phyloP scores from a whole-genome alignment of 371 early-diverging fungal species.

The Mucor mucedo region DNA sequence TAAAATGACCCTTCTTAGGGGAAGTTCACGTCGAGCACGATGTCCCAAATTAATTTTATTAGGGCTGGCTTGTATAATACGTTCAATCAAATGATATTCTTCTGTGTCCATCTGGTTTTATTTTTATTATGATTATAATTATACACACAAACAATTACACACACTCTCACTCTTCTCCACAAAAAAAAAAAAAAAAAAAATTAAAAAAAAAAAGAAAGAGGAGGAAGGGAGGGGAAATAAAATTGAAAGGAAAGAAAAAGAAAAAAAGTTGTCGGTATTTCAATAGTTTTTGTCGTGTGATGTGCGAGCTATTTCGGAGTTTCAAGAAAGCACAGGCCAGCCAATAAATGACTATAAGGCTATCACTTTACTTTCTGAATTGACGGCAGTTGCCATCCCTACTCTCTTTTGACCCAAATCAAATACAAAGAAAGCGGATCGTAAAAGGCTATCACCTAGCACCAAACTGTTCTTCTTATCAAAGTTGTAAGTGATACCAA shows the following conservation, averaged over 20 bases:
- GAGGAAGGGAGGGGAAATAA: neutral
- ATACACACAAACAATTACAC: neutral
- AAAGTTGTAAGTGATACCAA: slow-evolving; percentile 35
- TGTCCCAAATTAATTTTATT: slow-evolving; percentile 1
- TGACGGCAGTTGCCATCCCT: slow-evolving; percentile 25
- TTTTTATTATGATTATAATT: neutral
- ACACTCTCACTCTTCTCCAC: neutral
- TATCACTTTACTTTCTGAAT: slow-evolving; percentile 11
- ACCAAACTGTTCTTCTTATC: slow-evolving; percentile 24
- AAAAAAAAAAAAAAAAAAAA: neutral
- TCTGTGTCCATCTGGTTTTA: neutral
- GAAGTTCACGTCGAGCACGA: slow-evolving; percentile 4
- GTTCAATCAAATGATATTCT: slow-evolving; percentile 2
- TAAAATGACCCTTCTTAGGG: neutral
- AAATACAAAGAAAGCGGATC: slow-evolving; percentile 44
- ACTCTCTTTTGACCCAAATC: slow-evolving; percentile 33
- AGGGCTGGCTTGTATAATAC: neutral
- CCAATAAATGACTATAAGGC: neutral
- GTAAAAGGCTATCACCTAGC: slow-evolving; percentile 39
- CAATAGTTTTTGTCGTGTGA: slow-evolving; percentile 1
- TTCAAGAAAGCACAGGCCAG: slow-evolving; percentile 8
- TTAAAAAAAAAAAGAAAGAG: neutral
- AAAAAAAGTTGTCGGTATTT: neutral
- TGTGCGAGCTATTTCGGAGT: neutral
- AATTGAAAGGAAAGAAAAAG: neutral